Percentiles rank a stretch among this genome's conserved stretches.
Conservation (phyloP, 176 grass and related monocot genomes). For the Aegilops bicornis region DNA sequence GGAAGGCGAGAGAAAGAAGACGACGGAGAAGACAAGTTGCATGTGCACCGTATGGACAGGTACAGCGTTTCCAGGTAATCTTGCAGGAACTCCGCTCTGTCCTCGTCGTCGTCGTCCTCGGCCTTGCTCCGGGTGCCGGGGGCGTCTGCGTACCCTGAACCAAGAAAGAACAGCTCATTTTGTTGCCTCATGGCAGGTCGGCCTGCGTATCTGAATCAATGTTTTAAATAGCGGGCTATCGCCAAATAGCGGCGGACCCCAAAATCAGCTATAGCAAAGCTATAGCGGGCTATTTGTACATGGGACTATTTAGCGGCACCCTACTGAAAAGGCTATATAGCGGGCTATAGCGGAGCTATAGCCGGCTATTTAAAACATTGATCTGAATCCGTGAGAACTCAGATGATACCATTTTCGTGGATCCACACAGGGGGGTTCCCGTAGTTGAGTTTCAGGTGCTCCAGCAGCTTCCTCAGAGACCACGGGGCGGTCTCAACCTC, state of each 20-base stretch:
- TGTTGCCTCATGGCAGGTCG: no score
- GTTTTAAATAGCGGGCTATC: no score
- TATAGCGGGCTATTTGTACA: no score
- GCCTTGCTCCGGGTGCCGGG: background rate
- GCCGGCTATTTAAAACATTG: no score
- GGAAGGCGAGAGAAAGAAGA: no score
- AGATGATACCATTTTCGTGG: constrained; percentile 73
- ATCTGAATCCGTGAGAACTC: background rate
- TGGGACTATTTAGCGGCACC: no score
- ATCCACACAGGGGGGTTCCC: constrained; percentile 65
- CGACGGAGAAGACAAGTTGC: no score
- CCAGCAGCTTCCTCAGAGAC: constrained; percentile 68
- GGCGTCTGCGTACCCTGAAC: background rate
- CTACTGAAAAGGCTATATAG: no score
- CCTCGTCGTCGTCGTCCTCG: background rate
- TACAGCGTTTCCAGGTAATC: constrained; percentile 40
- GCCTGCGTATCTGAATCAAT: background rate
- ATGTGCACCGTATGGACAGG: constrained; percentile 7
- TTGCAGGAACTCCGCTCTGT: constrained; percentile 36
- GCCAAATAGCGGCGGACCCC: no score
- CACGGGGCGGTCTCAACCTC: constrained; percentile 31
- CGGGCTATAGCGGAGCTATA: no score
- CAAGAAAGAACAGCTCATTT: background rate
- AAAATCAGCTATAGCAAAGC: no score
- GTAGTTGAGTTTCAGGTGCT: constrained; percentile 67